Percentiles rank a stretch among this genome's conserved stretches.
Evolutionary conservation across 805 yeast species (phyloP).

Genomic region (Monosporozyma solicola): DNA sequence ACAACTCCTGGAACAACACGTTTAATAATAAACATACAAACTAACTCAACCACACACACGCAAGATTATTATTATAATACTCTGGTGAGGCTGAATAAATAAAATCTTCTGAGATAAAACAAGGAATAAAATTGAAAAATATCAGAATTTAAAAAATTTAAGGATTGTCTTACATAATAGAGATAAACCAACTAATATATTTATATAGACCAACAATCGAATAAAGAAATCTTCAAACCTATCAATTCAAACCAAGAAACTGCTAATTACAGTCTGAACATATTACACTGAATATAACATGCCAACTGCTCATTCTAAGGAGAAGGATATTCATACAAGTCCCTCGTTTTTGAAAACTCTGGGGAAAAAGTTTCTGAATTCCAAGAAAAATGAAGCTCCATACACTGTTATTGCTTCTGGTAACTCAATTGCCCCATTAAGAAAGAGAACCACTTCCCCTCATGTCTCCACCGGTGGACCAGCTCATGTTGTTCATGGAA

Average conservation of each 20-base stretch:
- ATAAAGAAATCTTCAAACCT: background rate
- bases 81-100: no score
- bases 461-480: background rate
- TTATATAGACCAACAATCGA: background rate
- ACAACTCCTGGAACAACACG: no score
- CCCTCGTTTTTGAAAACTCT: conserved; percentile 9
- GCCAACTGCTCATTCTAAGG: background rate
- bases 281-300: background rate
- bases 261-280: background rate
- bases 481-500: background rate
- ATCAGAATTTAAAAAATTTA: no score
- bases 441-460: conserved; percentile 7
- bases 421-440: conserved; percentile 5
- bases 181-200: no score
- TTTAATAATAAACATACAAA: no score
- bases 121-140: no score
- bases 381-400: conserved; percentile 3
- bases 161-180: no score
- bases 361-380: conserved; percentile 9
- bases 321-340: background rate
- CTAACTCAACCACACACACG: no score
- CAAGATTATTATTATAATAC: no score
- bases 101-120: no score
- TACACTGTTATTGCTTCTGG: conserved; percentile 2
- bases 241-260: background rate